These are phyloP conservation scores for Ogataea hybrid DNA, from an alignment of 1,139 yeast species.

Conservation along the genomic window DNA sequence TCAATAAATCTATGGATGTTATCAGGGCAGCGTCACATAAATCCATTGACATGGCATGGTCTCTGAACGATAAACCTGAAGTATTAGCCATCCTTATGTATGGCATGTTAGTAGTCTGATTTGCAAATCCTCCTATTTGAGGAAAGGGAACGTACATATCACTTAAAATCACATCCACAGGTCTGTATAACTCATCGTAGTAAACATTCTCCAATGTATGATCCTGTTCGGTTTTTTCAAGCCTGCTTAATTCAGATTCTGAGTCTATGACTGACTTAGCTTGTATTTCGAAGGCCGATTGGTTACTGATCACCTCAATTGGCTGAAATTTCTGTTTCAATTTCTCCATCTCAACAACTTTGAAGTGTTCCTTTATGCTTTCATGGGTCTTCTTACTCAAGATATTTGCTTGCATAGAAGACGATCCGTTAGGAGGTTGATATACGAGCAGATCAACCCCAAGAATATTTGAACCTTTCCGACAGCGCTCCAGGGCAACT, in stretches of 20 bases:
- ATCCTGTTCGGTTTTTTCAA: conserved; percentile 3
- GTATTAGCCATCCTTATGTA: conserved; percentile 75
- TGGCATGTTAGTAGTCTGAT: conserved; percentile 76
- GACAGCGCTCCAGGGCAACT: conserved; percentile 63
- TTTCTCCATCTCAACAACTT: conserved; percentile 34
- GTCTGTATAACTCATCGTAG: conserved; percentile 24
- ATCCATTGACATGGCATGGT: conserved; percentile 67
- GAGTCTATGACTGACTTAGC: conserved; percentile 12
- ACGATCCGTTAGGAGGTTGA: conserved; percentile 76
- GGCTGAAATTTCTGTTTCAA: conserved; percentile 9
- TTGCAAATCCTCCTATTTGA: conserved; percentile 63
- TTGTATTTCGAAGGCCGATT: conserved; percentile 15
- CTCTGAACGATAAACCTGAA: conserved; percentile 58
- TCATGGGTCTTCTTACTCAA: conserved; percentile 65
- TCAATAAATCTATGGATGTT: conserved; percentile 66
- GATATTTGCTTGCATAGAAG: conserved; percentile 84
- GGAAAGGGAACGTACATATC: conserved; percentile 83
- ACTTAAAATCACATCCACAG: conserved; percentile 73
- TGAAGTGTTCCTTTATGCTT: conserved; percentile 55
- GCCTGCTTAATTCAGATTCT: conserved; percentile 8
- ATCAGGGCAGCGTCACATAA: conserved; percentile 89
- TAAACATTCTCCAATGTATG: neutral
- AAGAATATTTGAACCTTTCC: conserved; percentile 60
- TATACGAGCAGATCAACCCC: conserved; percentile 86
- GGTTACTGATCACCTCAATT: conserved; percentile 14